A percentile compares a stretch with the other conserved stretches of the same genome.
phyloP scores from a whole-genome alignment of 148 eudicot species.

The Limonium bicolor region DNA sequence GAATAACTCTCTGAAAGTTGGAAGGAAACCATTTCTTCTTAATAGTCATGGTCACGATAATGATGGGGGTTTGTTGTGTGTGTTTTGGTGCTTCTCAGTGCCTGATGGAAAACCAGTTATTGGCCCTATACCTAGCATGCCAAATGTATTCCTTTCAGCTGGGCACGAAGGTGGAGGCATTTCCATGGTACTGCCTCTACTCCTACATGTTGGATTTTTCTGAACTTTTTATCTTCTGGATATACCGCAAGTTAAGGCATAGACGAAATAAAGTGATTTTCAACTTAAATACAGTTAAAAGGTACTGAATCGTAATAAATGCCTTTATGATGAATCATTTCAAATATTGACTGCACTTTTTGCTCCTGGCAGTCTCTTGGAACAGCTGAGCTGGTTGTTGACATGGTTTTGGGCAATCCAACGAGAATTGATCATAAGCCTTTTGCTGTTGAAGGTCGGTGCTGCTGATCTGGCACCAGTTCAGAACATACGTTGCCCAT shows the following conservation, averaged over 20 bases:
- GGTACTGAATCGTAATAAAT: neutral
- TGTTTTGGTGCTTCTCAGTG: slow-evolving; percentile 30
- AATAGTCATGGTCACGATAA: neutral
- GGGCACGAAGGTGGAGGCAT: slow-evolving; percentile 99
- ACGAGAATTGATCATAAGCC: slow-evolving; percentile 18
- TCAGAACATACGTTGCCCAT: too few relatives aligned
- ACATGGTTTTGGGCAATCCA: slow-evolving; percentile 21
- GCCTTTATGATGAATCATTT: neutral
- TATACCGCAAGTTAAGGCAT: neutral
- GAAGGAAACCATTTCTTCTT: too few relatives aligned
- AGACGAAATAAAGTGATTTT: neutral
- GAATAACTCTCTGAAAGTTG: too few relatives aligned
- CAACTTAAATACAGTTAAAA: neutral
- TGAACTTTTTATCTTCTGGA: neutral
- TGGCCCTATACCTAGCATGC: slow-evolving; percentile 55
- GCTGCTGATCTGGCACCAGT: too few relatives aligned
- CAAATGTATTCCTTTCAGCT: slow-evolving; percentile 64
- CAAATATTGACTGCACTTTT: neutral
- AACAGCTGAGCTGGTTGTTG: slow-evolving; percentile 22
- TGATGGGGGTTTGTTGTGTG: neutral
- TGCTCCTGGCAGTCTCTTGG: slow-evolving; percentile 17
- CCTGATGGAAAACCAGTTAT: slow-evolving; percentile 87
- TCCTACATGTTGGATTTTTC: too few relatives aligned
- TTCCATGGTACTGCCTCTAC: slow-evolving; percentile 65
- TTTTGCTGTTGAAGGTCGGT: slow-evolving; percentile 12